phyloP scores from a whole-genome alignment of 116 monocot species.

The Papilionanthe hybrid region DNA sequence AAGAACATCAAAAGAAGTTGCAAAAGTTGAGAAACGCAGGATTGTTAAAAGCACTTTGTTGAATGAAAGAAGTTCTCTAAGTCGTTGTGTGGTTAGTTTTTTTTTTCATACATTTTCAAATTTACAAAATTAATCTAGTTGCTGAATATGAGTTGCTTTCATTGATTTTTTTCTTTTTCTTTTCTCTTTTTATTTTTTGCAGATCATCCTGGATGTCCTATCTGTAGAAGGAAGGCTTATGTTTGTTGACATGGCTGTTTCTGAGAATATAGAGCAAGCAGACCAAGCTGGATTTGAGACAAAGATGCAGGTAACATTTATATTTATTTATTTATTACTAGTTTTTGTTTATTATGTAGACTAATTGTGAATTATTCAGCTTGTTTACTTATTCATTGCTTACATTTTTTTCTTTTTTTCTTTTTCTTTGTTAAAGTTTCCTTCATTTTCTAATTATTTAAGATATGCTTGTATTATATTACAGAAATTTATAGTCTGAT shows the following conservation, averaged over 20 bases:
- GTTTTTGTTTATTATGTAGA: neutral
- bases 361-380: neutral
- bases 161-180: neutral
- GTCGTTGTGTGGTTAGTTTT: slow-evolving; percentile 80
- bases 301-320: neutral
- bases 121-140: neutral
- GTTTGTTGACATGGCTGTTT: slow-evolving; percentile 99
- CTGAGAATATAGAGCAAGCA: slow-evolving; percentile 96
- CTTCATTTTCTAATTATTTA: too few relatives aligned
- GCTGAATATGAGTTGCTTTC: neutral
- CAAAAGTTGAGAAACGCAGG: slow-evolving; percentile 82
- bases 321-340: neutral
- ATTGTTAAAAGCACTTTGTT: slow-evolving; percentile 91
- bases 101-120: neutral
- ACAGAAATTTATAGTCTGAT: neutral
- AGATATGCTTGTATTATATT: too few relatives aligned
- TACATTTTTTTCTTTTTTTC: too few relatives aligned
- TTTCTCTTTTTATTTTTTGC: neutral
- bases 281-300: slow-evolving; percentile 84
- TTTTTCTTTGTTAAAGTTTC: too few relatives aligned
- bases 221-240: slow-evolving; percentile 91
- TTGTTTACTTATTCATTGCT: neutral
- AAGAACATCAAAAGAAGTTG: slow-evolving; percentile 84
- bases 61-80: slow-evolving; percentile 90
- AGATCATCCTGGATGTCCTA: slow-evolving; percentile 97